Evolutionary conservation across 495 filamentous ascomycete genomes (phyloP), one percentile per base, ranked within the genome.

Genomic region (Pyronema omphalodes): DNA sequence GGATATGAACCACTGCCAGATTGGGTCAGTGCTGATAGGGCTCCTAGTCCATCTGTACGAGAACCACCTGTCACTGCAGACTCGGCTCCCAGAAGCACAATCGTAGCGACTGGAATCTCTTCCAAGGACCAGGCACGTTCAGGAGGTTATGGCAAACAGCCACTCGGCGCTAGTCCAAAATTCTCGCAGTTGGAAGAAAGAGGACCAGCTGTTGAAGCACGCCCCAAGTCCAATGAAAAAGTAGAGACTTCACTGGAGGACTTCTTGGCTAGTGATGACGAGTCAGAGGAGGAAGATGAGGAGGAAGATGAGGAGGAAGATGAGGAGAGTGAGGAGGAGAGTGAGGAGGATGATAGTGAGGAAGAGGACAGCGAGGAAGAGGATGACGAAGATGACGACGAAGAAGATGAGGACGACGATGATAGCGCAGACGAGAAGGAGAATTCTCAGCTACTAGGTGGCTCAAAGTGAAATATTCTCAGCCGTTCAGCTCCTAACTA

Each of bases 1-100:
- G 88, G 89, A 1, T 93, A 94, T 56, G 78, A 82, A 58, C 70
- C 78, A 11, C 64, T 94, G 6, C 87, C 88, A 0, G 78, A 81
- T 33, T 94, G 89, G 91, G 86, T 96, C 1, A 71, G 80, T 59
- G 71, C 73, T 7, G 88, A 88, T 7, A 70, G 78, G 56, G 86
- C 94, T 66, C 91, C 91, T 8, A 81, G 88, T 65, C 70, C 80
- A 3, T 74, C 70, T 45, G 69, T 93, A n/a, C 72, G 89, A 52
- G 78, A 80, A 9, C 47, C 47, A 39, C 37, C 41, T 9, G 33
- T 29, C 37, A 64, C 69, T 37, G 55, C 29, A 34, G 58, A 61
- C n/a, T 71, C 66, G 52, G 50, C 57, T 0, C 64, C 66, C 3
- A 52, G 60, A 33, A 59, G 57, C 7, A 62, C 61, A 18, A 44